Conservation (phyloP, 1,139 yeast species). For the Kazachstania sp. region DNA sequence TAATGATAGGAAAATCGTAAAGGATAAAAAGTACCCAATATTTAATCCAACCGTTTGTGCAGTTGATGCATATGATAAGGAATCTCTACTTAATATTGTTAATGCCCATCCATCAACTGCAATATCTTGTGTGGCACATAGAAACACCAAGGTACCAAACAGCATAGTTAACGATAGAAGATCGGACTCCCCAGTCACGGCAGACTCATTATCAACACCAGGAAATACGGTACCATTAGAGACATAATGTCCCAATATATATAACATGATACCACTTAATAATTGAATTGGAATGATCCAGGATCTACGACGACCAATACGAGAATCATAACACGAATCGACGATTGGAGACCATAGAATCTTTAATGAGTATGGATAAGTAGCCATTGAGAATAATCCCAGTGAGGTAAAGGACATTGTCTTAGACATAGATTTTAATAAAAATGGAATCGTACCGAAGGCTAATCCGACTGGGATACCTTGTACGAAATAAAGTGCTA, state of each 20-base stretch:
- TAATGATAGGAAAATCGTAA: constrained; percentile 83
- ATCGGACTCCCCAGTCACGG: constrained; percentile 10
- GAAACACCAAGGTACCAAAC: constrained; percentile 69
- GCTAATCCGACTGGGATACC: constrained; percentile 96
- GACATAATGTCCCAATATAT: constrained; percentile 47
- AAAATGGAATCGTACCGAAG: constrained; percentile 91
- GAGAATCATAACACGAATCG: constrained; percentile 66
- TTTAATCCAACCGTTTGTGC: constrained; percentile 95
- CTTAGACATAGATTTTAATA: constrained; percentile 54
- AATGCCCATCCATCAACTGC: constrained; percentile 99
- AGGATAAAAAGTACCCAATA: constrained; percentile 84
- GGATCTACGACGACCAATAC: constrained; percentile 73
- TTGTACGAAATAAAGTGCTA: constrained; percentile 69
- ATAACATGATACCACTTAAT: constrained; percentile 59
- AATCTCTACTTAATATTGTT: constrained; percentile 68
- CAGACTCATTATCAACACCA: constrained; percentile 33
- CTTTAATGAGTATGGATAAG: constrained; percentile 90
- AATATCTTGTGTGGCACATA: constrained; percentile 96
- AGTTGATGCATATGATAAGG: constrained; percentile 89
- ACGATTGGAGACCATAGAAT: constrained; percentile 94
- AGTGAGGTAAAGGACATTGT: constrained; percentile 80
- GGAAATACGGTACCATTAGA: constrained; percentile 54
- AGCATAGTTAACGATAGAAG: constrained; percentile 33
- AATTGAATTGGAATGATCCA: constrained; percentile 94
- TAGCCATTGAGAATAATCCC: constrained; percentile 82